Evolutionary conservation across 2,329 filamentous ascomycete genomes (phyloP).

Genomic region (Xylaria hypoxylon): DNA sequence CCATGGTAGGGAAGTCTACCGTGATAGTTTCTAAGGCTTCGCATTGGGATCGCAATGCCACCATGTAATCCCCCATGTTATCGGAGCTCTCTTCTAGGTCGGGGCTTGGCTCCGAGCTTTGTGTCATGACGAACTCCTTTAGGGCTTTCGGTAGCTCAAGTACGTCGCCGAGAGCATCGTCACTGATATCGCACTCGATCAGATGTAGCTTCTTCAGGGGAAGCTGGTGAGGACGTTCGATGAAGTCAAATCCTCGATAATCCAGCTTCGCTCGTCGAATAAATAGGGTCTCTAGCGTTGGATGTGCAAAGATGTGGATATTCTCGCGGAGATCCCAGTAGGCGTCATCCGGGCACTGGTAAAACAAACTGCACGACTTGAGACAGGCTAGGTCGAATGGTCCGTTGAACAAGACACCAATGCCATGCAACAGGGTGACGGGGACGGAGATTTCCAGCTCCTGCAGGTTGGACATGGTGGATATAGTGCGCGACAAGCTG

Average conservation of each 20-base stretch:
- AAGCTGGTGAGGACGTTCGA: conserved; percentile 61
- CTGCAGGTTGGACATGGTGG: conserved; percentile 63
- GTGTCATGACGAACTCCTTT: conserved; percentile 61
- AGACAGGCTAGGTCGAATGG: conserved; percentile 63
- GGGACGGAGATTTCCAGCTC: conserved; percentile 61
- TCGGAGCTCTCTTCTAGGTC: conserved; percentile 61
- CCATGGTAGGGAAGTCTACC: conserved; percentile 58
- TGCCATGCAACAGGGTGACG: conserved; percentile 57
- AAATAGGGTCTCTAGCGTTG: conserved; percentile 59
- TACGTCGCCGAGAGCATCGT: conserved; percentile 55
- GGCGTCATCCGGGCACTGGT: conserved; percentile 56
- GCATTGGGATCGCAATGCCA: conserved; percentile 56
- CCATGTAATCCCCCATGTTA: conserved; percentile 60
- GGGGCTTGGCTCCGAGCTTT: conserved; percentile 54
- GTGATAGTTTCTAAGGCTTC: conserved; percentile 59
- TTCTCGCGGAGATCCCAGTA: conserved; percentile 66
- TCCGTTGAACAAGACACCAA: conserved; percentile 62
- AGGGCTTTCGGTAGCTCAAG: conserved; percentile 59
- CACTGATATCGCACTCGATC: conserved; percentile 64
- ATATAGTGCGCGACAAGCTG: conserved; percentile 59
- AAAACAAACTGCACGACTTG: conserved; percentile 60
- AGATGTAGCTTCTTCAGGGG: conserved; percentile 58
- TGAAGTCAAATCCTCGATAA: conserved; percentile 60
- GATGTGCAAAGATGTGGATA: conserved; percentile 64
- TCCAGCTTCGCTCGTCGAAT: conserved; percentile 60